Conservation (phyloP, 1,139 yeast species). For the Diutina pseudorugosa region DNA sequence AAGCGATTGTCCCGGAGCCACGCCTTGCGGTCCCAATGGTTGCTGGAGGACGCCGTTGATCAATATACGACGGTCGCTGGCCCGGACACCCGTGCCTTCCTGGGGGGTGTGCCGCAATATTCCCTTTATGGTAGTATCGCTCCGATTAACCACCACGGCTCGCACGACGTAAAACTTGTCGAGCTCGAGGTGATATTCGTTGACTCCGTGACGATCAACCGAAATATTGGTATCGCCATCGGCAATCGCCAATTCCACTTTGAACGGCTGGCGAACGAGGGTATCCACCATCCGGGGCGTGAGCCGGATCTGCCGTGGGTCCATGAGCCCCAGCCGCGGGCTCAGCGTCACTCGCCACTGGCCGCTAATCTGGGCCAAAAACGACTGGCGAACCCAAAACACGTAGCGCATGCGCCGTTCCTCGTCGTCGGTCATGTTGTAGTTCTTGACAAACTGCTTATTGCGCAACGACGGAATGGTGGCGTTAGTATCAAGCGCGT, state of each 20-base stretch:
- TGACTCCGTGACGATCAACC: constrained; percentile 8
- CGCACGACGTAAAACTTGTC: constrained; percentile 39
- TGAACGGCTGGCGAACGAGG: constrained; percentile 36
- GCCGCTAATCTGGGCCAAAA: constrained; percentile 50
- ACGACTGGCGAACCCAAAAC: constrained; percentile 71
- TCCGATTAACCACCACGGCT: constrained; percentile 34
- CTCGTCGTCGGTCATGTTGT: constrained; percentile 43
- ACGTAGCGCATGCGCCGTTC: constrained; percentile 39
- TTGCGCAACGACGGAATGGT: constrained; percentile 63
- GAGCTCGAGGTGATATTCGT: constrained; percentile 17
- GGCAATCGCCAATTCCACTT: constrained; percentile 18
- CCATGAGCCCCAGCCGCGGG: constrained; percentile 43
- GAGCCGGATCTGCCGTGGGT: constrained; percentile 53
- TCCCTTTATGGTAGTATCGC: constrained; percentile 33
- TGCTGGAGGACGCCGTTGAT: constrained; percentile 58
- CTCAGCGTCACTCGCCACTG: constrained; percentile 35
- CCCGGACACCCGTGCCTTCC: constrained; percentile 13
- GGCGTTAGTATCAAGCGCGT: constrained; percentile 30
- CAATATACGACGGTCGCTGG: constrained; percentile 40
- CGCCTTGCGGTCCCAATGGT: constrained; percentile 23
- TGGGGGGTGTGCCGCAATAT: constrained; percentile 57
- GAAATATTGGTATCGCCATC: constrained; percentile 7
- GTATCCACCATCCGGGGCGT: constrained; percentile 40
- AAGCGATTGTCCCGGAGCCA: constrained; percentile 30
- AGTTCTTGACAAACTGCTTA: constrained; percentile 61